Conservation (phyloP, 495 filamentous ascomycete genomes). For the Penicillium mononematosum region DNA sequence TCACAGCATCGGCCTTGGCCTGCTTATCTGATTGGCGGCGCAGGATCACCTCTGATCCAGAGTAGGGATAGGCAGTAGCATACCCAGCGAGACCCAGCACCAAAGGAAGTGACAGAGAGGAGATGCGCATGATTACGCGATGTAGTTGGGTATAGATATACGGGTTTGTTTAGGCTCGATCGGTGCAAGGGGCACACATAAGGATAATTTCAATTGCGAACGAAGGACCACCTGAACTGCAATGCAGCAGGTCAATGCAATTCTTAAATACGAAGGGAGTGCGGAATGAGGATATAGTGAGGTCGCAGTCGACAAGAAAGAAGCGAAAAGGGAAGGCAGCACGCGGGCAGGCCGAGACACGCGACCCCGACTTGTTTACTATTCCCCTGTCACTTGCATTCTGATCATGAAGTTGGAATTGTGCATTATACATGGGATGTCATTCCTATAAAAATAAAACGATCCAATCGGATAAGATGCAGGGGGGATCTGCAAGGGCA, state of each 20-base stretch:
- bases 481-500: conserved; percentile 23
- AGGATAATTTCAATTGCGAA: conserved; percentile 14
- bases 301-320: conserved; percentile 2
- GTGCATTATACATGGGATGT: neutral
- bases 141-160: conserved; percentile 7
- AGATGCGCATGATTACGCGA: conserved; percentile 33
- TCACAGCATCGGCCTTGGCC: conserved; percentile 62
- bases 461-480: conserved; percentile 6
- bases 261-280: conserved; percentile 13
- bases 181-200: conserved; percentile 4
- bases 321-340: conserved; percentile 19
- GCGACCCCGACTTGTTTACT: conserved; percentile 17
- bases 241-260: conserved; percentile 19
- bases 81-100: conserved; percentile 30
- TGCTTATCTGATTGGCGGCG: conserved; percentile 12
- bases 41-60: conserved; percentile 13
- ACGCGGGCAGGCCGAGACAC: conserved; percentile 7
- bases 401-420: neutral
- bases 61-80: conserved; percentile 22
- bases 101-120: conserved; percentile 28
- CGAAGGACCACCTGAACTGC: conserved; percentile 12
- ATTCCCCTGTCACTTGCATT: conserved; percentile 7
- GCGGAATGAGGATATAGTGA: conserved; percentile 7
- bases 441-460: neutral
- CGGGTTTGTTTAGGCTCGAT: conserved; percentile 1